A percentile compares a stretch with the other conserved stretches of the same genome.
Evolutionary conservation across 768 basidiomycete species (phyloP).

Genomic region (Daedalea quercina): DNA sequence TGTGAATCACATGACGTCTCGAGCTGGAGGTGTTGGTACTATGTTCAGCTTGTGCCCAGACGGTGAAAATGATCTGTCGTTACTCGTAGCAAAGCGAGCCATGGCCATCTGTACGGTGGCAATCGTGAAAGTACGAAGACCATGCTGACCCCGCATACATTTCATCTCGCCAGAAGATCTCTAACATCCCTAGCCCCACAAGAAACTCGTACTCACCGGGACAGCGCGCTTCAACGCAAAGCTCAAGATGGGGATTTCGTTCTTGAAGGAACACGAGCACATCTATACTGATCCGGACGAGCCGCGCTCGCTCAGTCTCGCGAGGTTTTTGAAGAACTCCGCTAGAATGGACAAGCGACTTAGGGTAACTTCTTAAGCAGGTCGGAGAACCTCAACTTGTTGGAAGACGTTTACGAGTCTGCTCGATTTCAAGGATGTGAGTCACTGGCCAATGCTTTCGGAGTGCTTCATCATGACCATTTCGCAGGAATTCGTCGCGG

Average conservation of each 20-base stretch:
- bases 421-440: constrained; percentile 85
- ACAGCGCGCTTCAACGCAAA: constrained; percentile 87
- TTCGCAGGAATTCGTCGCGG: constrained; percentile 85
- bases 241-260: constrained; percentile 85
- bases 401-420: constrained; percentile 83
- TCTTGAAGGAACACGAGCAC: constrained; percentile 88
- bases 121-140: too few species aligned
- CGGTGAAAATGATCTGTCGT: background rate
- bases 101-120: constrained; percentile 56
- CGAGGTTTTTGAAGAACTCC: constrained; percentile 79
- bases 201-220: constrained; percentile 79
- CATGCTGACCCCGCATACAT: constrained; percentile 4
- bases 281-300: constrained; percentile 57
- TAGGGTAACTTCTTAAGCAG: constrained; percentile 91
- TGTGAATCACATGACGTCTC: constrained; percentile 80
- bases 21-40: constrained; percentile 43
- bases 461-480: background rate
- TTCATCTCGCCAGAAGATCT: constrained; percentile 52
- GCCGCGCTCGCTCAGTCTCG: constrained; percentile 63
- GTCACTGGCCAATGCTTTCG: constrained; percentile 18
- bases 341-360: constrained; percentile 87
- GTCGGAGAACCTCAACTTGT: constrained; percentile 77
- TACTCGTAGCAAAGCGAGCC: constrained; percentile 27
- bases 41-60: background rate
- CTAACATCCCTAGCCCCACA: constrained; percentile 69